Evolutionary conservation across 2,329 filamentous ascomycete species (phyloP).

Genomic region (Capronia americana): DNA sequence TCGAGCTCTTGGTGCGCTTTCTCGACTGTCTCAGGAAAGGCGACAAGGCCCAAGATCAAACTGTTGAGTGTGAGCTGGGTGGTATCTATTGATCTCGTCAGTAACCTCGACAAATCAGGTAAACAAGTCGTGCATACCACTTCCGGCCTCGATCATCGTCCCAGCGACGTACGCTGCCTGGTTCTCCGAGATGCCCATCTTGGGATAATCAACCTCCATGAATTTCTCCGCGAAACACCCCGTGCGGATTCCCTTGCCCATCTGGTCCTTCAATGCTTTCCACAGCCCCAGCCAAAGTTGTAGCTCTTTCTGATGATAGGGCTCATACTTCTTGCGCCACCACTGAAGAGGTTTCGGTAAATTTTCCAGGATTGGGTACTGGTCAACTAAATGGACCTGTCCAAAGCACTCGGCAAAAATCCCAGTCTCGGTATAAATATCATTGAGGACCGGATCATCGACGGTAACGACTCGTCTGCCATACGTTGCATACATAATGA

Average conservation of each 20-base stretch:
- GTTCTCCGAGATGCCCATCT: conserved; percentile 46
- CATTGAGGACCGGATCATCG: conserved; percentile 17
- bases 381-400: conserved; percentile 29
- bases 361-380: conserved; percentile 27
- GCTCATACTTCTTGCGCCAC: conserved; percentile 20
- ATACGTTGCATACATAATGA: conserved; percentile 13
- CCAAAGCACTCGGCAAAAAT: conserved; percentile 14
- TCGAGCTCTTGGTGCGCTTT: conserved; percentile 12
- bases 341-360: conserved; percentile 29
- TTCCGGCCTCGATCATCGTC: conserved; percentile 32
- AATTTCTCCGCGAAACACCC: conserved; percentile 24
- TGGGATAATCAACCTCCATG: conserved; percentile 30
- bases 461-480: conserved; percentile 5
- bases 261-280: conserved; percentile 4
- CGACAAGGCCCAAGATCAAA: conserved; percentile 7
- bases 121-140: conserved; percentile 11
- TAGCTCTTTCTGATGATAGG: conserved; percentile 14
- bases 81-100: conserved; percentile 42
- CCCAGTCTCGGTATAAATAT: conserved; percentile 15
- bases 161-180: conserved; percentile 47
- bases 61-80: conserved; percentile 39
- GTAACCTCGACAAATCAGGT: conserved; percentile 39
- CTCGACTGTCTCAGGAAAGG: conserved; percentile 1
- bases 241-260: conserved; percentile 9
- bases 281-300: conserved; percentile 15